A percentile compares a stretch with the other conserved stretches of the same genome.
These are phyloP conservation scores for Mycena haematopus DNA, from an alignment of 768 basidiomycete species.

Conservation along the genomic window DNA sequence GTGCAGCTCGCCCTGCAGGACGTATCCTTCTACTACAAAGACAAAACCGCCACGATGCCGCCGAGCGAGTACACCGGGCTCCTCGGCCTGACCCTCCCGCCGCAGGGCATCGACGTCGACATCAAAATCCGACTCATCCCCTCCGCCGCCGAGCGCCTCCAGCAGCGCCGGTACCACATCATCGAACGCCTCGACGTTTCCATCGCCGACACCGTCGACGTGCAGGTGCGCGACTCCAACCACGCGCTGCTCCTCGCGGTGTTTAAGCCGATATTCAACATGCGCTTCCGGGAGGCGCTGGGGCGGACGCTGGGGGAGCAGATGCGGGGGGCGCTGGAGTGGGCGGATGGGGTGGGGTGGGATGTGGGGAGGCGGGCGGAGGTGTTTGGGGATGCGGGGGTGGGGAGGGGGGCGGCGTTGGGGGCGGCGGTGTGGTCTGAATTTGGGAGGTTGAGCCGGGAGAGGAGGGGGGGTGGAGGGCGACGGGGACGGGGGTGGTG, in stretches of 20 bases:
- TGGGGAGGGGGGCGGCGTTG: conserved; percentile 53
- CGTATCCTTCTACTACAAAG: conserved; percentile 77
- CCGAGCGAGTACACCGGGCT: conserved; percentile 68
- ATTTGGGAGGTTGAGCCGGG: conserved; percentile 60
- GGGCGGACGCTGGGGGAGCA: conserved; percentile 64
- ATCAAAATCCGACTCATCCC: conserved; percentile 71
- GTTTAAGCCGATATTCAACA: conserved; percentile 66
- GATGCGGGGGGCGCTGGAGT: conserved; percentile 56
- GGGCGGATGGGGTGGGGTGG: conserved; percentile 61
- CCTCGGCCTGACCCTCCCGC: conserved; percentile 65
- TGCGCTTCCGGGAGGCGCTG: conserved; percentile 64
- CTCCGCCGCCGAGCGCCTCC: conserved; percentile 53
- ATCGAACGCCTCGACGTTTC: conserved; percentile 61
- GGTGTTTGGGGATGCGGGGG: conserved; percentile 71
- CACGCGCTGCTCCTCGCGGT: conserved; percentile 65
- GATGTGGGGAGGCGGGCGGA: conserved; percentile 63
- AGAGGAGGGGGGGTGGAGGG: conserved; percentile 46
- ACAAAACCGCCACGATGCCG: conserved; percentile 58
- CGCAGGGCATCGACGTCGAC: conserved; percentile 73
- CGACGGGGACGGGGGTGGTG: conserved; percentile 70
- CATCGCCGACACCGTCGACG: conserved; percentile 61
- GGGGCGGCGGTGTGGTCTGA: conserved; percentile 76
- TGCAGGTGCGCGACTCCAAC: conserved; percentile 66
- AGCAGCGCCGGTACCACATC: conserved; percentile 57
- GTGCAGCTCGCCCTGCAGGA: conserved; percentile 67